phyloP scores from a whole-genome alignment of 495 filamentous ascomycete genomes.

The Talaromyces stipitatus region DNA sequence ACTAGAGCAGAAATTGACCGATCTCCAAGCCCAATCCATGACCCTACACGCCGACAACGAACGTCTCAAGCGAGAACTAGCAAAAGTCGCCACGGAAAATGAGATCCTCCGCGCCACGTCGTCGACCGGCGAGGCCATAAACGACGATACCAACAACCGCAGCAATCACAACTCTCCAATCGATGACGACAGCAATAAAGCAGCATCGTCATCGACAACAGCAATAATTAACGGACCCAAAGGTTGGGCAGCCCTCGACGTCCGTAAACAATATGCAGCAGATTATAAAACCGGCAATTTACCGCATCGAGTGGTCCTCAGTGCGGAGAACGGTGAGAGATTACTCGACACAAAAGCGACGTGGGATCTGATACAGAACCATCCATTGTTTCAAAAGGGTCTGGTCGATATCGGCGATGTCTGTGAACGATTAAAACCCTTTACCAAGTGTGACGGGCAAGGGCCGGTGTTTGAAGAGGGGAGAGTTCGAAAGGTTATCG shows the following conservation, averaged over 20 bases:
- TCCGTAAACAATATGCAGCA: conserved; percentile 27
- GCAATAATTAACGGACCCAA: conserved; percentile 54
- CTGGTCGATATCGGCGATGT: conserved; percentile 80
- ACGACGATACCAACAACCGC: too few species aligned
- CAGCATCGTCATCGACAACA: conserved; percentile 8
- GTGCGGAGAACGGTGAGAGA: conserved; percentile 58
- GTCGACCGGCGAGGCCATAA: conserved; percentile 8
- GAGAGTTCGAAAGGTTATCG: conserved; percentile 65
- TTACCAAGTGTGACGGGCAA: conserved; percentile 82
- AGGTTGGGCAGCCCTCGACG: conserved; percentile 67
- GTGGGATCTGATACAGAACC: conserved; percentile 85
- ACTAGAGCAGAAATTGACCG: conserved; percentile 77
- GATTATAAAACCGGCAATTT: conserved; percentile 28
- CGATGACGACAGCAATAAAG: conserved; percentile 13
- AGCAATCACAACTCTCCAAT: not conserved
- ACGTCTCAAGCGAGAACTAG: conserved; percentile 72
- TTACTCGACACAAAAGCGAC: conserved; percentile 73
- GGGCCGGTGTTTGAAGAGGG: conserved; percentile 85
- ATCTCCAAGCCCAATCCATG: conserved; percentile 52
- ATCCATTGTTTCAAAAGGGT: conserved; percentile 71
- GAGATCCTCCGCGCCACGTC: conserved; percentile 80
- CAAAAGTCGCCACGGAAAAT: conserved; percentile 78
- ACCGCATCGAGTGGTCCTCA: conserved; percentile 63
- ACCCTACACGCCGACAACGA: conserved; percentile 67
- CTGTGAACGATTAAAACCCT: conserved; percentile 61